These are phyloP conservation scores for Histomonas meleagridis DNA, from an alignment of 208 protist genomes.

Conservation along the genomic window DNA sequence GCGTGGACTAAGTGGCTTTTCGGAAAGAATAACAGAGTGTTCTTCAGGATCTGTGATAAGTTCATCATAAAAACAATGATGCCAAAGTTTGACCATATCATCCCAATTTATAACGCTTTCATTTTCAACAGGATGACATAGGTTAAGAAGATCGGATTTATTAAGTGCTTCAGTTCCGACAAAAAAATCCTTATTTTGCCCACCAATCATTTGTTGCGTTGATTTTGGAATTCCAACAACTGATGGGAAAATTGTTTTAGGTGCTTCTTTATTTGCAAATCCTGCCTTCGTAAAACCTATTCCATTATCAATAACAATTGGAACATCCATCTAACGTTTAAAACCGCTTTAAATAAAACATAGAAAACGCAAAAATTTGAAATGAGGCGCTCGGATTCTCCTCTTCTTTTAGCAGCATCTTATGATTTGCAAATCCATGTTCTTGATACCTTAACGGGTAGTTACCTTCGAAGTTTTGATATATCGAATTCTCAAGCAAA, in stretches of 20 bases:
- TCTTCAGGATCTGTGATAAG: constrained; percentile 83
- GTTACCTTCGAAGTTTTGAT: no score
- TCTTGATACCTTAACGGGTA: no score
- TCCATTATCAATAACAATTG: constrained; percentile 77
- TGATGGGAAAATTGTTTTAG: constrained; percentile 42
- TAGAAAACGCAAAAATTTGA: no score
- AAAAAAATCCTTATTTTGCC: constrained; percentile 39
- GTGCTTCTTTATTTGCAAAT: constrained; percentile 70
- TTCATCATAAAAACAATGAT: constrained; percentile 57
- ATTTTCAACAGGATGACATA: constrained; percentile 42
- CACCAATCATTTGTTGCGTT: constrained; percentile 37
- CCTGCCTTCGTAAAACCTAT: constrained; percentile 68
- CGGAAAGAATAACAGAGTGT: constrained; percentile 80
- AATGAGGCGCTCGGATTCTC: no score
- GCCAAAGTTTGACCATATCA: constrained; percentile 50
- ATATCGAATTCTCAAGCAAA: no score
- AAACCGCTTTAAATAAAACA: no score
- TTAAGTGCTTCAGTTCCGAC: constrained; percentile 41
- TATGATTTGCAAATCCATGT: no score
- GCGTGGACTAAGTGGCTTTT: constrained; percentile 69
- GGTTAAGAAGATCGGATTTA: constrained; percentile 31
- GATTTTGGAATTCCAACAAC: constrained; percentile 39
- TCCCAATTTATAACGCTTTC: constrained; percentile 46
- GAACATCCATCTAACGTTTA: no score
- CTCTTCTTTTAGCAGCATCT: no score